Evolutionary conservation across 2,329 filamentous ascomycete genomes (phyloP).

Genomic region (Hypoxylon sp.): DNA sequence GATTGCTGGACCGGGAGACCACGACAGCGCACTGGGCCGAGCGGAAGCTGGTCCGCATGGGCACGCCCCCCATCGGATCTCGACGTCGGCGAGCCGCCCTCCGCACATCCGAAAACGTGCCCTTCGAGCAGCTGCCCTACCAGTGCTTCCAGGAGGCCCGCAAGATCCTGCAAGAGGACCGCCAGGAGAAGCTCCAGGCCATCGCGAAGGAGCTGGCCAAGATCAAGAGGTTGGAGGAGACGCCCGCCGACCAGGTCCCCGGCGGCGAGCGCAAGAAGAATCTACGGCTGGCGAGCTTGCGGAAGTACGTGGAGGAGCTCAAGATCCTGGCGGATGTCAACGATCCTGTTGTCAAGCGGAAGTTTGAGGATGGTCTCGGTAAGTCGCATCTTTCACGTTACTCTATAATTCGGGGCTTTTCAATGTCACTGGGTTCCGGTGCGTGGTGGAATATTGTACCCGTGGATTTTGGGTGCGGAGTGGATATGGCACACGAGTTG

Average conservation of each 20-base stretch:
- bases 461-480: neutral
- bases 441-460: neutral
- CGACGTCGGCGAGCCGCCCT: conserved; percentile 83
- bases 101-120: conserved; percentile 73
- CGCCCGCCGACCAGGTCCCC: conserved; percentile 66
- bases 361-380: conserved; percentile 93
- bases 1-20: conserved; percentile 74
- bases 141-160: conserved; percentile 98
- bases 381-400: conserved; percentile 50
- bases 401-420: conserved; percentile 5
- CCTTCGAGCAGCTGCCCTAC: conserved; percentile 94
- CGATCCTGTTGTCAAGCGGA: conserved; percentile 91
- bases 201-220: conserved; percentile 76
- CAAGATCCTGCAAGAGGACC: conserved; percentile 82
- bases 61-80: conserved; percentile 82
- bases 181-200: conserved; percentile 80
- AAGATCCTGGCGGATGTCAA: conserved; percentile 96
- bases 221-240: conserved; percentile 75
- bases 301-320: conserved; percentile 77
- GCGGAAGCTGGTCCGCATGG: conserved; percentile 74
- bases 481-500: conserved; percentile 7
- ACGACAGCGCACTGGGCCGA: conserved; percentile 75
- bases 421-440: neutral
- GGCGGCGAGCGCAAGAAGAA: conserved; percentile 76
- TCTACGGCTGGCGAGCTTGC: conserved; percentile 75